These are phyloP conservation scores for Colletotrichum orbiculare DNA, from an alignment of 2,329 filamentous ascomycete species.

Conservation along the genomic window DNA sequence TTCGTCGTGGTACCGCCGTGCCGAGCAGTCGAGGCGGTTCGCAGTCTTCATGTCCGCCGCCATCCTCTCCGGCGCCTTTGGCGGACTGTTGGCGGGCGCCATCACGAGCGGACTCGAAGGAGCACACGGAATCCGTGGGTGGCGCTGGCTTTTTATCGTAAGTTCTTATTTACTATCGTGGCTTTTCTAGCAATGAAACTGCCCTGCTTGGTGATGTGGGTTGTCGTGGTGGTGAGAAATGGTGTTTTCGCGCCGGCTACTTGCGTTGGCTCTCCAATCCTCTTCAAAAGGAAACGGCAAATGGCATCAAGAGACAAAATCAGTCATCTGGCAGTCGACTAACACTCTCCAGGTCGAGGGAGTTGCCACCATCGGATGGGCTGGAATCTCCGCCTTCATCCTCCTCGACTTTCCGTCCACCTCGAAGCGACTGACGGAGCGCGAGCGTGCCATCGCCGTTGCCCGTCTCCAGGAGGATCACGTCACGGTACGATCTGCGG, in stretches of 20 bases:
- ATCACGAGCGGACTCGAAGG: constrained; percentile 68
- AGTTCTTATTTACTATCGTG: no score
- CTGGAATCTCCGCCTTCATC: constrained; percentile 71
- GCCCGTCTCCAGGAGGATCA: constrained; percentile 69
- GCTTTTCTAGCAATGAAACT: no score
- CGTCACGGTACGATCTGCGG: constrained; percentile 70
- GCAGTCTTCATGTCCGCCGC: constrained; percentile 80
- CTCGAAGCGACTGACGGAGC: constrained; percentile 65
- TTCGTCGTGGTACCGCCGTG: constrained; percentile 71
- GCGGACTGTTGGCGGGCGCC: constrained; percentile 69
- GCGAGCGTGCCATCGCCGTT: constrained; percentile 70
- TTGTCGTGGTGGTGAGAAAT: no score
- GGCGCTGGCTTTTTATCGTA: constrained; percentile 66
- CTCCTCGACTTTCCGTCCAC: constrained; percentile 77
- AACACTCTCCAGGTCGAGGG: constrained; percentile 60
- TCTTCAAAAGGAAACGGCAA: no score
- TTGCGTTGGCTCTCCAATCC: no score
- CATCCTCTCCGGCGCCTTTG: constrained; percentile 74
- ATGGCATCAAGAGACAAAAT: no score
- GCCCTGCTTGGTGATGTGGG: no score
- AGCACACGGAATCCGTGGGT: constrained; percentile 58
- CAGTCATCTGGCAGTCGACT: no score
- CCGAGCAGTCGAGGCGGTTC: constrained; percentile 46
- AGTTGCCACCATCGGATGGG: constrained; percentile 71
- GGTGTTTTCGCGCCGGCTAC: no score